These are phyloP conservation scores for Spathaspora girioi DNA, from an alignment of 805 yeast species.

Conservation along the genomic window DNA sequence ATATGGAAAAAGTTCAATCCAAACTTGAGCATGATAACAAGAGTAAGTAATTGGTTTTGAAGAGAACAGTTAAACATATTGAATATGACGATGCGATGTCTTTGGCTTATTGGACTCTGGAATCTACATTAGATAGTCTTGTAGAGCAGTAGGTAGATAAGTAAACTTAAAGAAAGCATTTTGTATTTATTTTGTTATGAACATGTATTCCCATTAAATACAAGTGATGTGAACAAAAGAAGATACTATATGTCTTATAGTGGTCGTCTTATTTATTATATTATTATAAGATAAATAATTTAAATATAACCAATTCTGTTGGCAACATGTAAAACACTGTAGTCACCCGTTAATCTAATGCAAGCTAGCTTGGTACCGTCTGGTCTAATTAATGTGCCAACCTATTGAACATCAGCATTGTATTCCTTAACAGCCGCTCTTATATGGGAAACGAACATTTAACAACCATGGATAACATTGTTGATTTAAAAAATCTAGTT, in stretches of 20 bases:
- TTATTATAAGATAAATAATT: constrained; percentile 16
- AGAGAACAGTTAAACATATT: background rate
- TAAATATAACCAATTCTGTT: constrained; percentile 99
- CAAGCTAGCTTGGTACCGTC: constrained; percentile 99
- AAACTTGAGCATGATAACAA: background rate
- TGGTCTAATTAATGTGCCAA: constrained; percentile 97
- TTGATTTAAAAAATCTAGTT: too few relatives aligned
- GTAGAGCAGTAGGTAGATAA: background rate
- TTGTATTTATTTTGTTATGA: background rate
- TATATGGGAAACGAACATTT: too few relatives aligned
- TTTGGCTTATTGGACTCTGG: background rate
- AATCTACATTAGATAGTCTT: background rate
- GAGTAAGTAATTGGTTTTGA: background rate
- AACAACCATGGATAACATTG: too few relatives aligned
- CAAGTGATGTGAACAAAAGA: background rate
- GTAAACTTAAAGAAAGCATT: background rate
- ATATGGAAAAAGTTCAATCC: background rate
- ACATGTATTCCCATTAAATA: background rate
- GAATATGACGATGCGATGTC: background rate
- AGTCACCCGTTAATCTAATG: constrained; percentile 97
- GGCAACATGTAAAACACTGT: constrained; percentile 99
- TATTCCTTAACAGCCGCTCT: constrained; percentile 98
- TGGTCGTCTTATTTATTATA: background rate
- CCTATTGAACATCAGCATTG: constrained; percentile 90
- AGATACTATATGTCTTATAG: background rate